phyloP scores from a whole-genome alignment of 192 early-diverging fungal genomes.

The Piromyces finnis region DNA sequence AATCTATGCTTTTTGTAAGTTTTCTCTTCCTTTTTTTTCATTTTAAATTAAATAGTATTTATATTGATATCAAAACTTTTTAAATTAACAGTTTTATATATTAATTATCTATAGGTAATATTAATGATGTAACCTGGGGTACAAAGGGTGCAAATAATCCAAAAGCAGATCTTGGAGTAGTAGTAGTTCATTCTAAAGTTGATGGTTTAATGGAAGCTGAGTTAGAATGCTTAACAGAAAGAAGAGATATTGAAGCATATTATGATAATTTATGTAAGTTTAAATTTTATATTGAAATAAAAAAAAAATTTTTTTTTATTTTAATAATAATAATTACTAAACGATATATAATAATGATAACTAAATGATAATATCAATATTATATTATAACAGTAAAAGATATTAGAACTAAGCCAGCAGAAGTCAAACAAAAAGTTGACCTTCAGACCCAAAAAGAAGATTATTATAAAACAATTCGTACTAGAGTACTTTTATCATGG shows the following conservation, averaged over 20 bases:
- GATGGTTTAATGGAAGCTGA: conserved; percentile 18
- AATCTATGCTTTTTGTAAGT: conserved; percentile 50
- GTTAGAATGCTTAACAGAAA: conserved; percentile 42
- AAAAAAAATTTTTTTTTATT: too few species aligned
- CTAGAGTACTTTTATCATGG: conserved; percentile 62
- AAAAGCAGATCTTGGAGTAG: conserved; percentile 42
- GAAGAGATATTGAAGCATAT: conserved; percentile 58
- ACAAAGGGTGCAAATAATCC: conserved; percentile 70
- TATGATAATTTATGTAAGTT: conserved; percentile 60
- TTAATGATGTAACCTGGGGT: conserved; percentile 90
- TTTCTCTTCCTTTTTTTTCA: too few species aligned
- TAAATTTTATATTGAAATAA: too few species aligned
- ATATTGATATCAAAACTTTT: too few species aligned
- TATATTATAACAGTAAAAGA: conserved; percentile 10
- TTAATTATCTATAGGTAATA: conserved; percentile 27
- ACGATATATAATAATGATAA: too few species aligned
- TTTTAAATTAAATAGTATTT: too few species aligned
- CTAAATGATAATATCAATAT: too few species aligned
- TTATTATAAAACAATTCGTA: conserved; percentile 74
- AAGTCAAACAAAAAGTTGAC: conserved; percentile 44
- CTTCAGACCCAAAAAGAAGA: conserved; percentile 70
- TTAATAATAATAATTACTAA: too few species aligned
- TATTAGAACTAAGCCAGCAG: conserved; percentile 4
- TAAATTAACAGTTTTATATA: too few species aligned
- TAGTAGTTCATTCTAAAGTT: background rate